These are phyloP conservation scores for Hypsizygus marmoreus DNA, from an alignment of 768 basidiomycete species.

Conservation along the genomic window DNA sequence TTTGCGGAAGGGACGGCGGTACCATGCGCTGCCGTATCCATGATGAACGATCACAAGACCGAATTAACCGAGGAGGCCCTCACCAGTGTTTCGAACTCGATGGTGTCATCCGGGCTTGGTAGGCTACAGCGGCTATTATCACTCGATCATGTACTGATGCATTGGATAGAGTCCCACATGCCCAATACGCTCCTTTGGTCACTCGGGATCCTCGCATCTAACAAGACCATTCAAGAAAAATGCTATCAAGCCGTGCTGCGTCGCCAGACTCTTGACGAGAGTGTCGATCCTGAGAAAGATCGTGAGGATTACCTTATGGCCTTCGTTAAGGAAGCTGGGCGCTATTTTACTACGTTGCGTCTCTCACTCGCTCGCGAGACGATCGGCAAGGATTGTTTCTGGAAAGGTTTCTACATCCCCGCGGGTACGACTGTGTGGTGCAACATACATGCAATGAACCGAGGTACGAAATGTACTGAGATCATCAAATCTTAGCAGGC, in stretches of 20 bases:
- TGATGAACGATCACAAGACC: slow-evolving; percentile 10
- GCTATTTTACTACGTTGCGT: slow-evolving; percentile 19
- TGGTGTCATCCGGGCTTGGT: slow-evolving; percentile 21
- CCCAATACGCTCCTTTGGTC: slow-evolving; percentile 19
- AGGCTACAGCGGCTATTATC: background rate
- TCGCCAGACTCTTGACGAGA: slow-evolving; percentile 11
- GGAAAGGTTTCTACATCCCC: slow-evolving; percentile 16
- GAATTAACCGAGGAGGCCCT: slow-evolving; percentile 17
- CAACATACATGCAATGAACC: slow-evolving; percentile 18
- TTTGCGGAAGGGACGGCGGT: slow-evolving; percentile 7
- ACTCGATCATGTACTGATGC: background rate
- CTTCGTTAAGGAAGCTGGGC: slow-evolving; percentile 17
- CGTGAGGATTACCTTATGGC: slow-evolving; percentile 15
- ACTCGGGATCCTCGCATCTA: slow-evolving; percentile 14
- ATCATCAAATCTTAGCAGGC: no score
- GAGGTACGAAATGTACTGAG: no score
- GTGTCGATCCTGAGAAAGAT: slow-evolving; percentile 8
- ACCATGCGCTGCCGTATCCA: slow-evolving; percentile 13
- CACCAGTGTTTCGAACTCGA: slow-evolving; percentile 18
- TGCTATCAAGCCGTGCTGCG: slow-evolving; percentile 12
- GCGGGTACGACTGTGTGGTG: slow-evolving; percentile 17
- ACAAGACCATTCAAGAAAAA: slow-evolving; percentile 12
- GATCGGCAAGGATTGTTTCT: slow-evolving; percentile 17
- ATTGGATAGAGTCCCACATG: slow-evolving; percentile 14
- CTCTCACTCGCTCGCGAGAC: slow-evolving; percentile 17